Conservation (phyloP, 345 rosid species). For the Carallia brachiata region DNA sequence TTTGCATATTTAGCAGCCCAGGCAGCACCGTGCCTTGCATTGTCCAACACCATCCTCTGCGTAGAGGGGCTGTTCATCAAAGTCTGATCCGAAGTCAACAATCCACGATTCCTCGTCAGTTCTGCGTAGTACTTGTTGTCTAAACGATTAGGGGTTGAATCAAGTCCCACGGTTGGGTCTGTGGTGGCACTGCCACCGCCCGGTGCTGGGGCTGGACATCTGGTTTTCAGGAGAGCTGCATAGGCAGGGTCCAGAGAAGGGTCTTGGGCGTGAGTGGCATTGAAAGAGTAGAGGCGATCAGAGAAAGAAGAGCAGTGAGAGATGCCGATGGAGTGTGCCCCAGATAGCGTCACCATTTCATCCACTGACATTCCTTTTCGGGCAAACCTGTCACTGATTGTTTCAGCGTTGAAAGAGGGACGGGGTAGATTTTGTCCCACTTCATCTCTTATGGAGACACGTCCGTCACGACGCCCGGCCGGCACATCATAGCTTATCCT, state of each 20-base stretch:
- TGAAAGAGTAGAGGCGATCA: conserved; percentile 34
- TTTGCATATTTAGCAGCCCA: conserved; percentile 35
- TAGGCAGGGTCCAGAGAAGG: conserved; percentile 30
- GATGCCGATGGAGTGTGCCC: conserved; percentile 47
- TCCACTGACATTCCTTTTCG: conserved; percentile 38
- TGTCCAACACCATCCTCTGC: conserved; percentile 16
- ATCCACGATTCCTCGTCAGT: conserved; percentile 24
- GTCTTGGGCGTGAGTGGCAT: conserved; percentile 34
- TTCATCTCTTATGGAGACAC: conserved; percentile 28
- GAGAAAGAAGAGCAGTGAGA: conserved; percentile 44
- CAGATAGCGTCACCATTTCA: conserved; percentile 52
- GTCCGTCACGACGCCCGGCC: conserved; percentile 43
- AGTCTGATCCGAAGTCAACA: conserved; percentile 42
- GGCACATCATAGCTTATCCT: conserved; percentile 33
- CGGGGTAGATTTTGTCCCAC: conserved; percentile 31
- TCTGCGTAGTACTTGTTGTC: conserved; percentile 43
- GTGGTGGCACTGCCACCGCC: neutral
- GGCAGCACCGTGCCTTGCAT: conserved; percentile 21
- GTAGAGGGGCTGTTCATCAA: conserved; percentile 32
- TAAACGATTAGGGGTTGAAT: conserved; percentile 25
- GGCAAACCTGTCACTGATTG: conserved; percentile 24
- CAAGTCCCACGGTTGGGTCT: conserved; percentile 26
- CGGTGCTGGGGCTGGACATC: conserved; percentile 37
- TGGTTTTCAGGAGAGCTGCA: conserved; percentile 37
- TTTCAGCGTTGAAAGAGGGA: conserved; percentile 22